phyloP scores from a whole-genome alignment of 2,329 filamentous ascomycete genomes.

The Botryotinia globosa region DNA sequence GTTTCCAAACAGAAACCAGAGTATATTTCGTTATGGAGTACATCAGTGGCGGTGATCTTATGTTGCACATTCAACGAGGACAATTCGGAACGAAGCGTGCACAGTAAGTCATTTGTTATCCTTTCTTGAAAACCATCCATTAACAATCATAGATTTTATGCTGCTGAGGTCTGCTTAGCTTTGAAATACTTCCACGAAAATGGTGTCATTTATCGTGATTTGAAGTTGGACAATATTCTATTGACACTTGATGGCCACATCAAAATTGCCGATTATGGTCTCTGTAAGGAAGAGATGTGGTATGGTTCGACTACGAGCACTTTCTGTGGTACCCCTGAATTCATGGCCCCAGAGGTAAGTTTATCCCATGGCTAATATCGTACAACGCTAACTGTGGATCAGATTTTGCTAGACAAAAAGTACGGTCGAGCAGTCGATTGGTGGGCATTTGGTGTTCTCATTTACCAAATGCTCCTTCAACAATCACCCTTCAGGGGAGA shows the following conservation, averaged over 20 bases:
- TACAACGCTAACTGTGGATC: constrained; percentile 33
- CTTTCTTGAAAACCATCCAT: constrained; percentile 26
- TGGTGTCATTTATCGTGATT: constrained; percentile 89
- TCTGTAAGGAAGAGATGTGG: constrained; percentile 99
- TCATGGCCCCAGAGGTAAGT: constrained; percentile 94
- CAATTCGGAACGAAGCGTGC: constrained; percentile 94
- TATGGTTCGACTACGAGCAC: constrained; percentile 95
- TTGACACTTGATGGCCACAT: constrained; percentile 94
- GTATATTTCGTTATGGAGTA: constrained; percentile 99
- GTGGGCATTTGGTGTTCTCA: constrained; percentile 99
- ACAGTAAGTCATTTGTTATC: constrained; percentile 61
- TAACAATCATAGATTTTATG: constrained; percentile 70
- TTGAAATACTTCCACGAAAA: constrained; percentile 99
- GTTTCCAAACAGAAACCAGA: constrained; percentile 97
- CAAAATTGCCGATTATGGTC: constrained; percentile 97
- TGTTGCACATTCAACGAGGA: constrained; percentile 97
- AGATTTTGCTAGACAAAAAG: constrained; percentile 97
- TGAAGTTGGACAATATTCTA: constrained; percentile 85
- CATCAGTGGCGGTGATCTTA: constrained; percentile 95
- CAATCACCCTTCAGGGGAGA: constrained; percentile 98
- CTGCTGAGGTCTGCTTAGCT: constrained; percentile 92
- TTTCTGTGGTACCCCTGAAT: constrained; percentile 98
- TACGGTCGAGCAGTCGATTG: constrained; percentile 97
- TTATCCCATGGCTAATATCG: constrained; percentile 19
- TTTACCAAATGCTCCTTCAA: constrained; percentile 99